Conservation (phyloP, 2,329 filamentous ascomycete species). For the Trichoderma citrinoviride region DNA sequence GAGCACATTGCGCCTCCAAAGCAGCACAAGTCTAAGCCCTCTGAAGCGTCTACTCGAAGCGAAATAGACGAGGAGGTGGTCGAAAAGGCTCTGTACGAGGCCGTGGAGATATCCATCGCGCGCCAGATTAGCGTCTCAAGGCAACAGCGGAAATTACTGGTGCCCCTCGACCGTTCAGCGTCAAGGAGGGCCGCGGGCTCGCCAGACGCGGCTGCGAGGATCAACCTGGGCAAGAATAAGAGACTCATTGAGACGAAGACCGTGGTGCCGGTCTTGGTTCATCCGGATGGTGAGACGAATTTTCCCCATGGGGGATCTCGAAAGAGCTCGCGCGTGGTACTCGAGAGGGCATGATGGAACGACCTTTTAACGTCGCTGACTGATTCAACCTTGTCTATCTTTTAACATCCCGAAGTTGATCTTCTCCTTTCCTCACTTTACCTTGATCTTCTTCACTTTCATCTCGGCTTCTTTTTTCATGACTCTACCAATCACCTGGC, state of each 20-base stretch:
- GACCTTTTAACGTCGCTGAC: neutral
- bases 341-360: slow-evolving; percentile 42
- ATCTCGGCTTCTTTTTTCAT: neutral
- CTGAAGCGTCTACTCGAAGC: neutral
- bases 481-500: neutral
- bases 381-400: slow-evolving; percentile 13
- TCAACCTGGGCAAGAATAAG: slow-evolving; percentile 27
- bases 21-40: neutral
- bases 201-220: slow-evolving; percentile 6
- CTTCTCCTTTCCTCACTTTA: neutral
- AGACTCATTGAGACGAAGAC: slow-evolving; percentile 39
- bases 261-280: slow-evolving; percentile 48
- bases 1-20: slow-evolving; percentile 1
- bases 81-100: slow-evolving; percentile 41
- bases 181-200: slow-evolving; percentile 24
- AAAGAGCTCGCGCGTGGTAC: slow-evolving; percentile 53
- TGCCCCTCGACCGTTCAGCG: slow-evolving; percentile 46
- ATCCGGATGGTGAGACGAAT: slow-evolving; percentile 32
- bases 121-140: slow-evolving; percentile 65
- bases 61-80: slow-evolving; percentile 23
- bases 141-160: slow-evolving; percentile 58
- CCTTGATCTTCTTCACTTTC: neutral
- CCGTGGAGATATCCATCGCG: slow-evolving; percentile 65
- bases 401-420: neutral
- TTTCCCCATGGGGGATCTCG: slow-evolving; percentile 41